A percentile compares a stretch with the other conserved stretches of the same genome.
Conservation (phyloP, 805 yeast species). For the Diddensiella caesifluorescens region DNA sequence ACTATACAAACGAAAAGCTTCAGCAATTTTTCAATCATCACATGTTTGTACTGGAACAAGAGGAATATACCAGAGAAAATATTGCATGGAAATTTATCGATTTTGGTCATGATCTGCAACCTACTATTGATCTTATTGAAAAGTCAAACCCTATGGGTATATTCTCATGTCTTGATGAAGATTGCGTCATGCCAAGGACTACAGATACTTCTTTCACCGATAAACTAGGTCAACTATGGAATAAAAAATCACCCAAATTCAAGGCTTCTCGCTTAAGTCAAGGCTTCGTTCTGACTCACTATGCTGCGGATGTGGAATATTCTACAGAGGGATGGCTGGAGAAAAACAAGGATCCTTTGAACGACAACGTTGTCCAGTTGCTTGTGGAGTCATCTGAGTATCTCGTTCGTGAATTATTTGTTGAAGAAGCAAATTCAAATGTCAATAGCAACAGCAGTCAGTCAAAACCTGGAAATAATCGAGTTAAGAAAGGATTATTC, state of each 20-base stretch:
- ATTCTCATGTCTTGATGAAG: constrained; percentile 84
- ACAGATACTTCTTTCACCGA: constrained; percentile 78
- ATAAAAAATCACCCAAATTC: constrained; percentile 48
- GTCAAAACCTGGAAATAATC: constrained; percentile 25
- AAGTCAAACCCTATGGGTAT: constrained; percentile 69
- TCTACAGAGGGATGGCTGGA: constrained; percentile 88
- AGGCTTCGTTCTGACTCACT: constrained; percentile 83
- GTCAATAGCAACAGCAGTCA: constrained; percentile 15
- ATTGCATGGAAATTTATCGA: constrained; percentile 93
- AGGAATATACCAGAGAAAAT: constrained; percentile 88
- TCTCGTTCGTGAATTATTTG: constrained; percentile 56
- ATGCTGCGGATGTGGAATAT: constrained; percentile 96
- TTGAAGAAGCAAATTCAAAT: constrained; percentile 27
- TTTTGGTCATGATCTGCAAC: constrained; percentile 90
- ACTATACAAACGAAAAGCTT: constrained; percentile 84
- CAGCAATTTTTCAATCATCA: constrained; percentile 97
- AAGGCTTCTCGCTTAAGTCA: constrained; percentile 65
- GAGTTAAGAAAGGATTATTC: constrained; percentile 40
- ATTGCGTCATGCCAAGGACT: constrained; percentile 89
- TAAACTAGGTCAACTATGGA: constrained; percentile 66
- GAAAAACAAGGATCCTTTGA: constrained; percentile 90
- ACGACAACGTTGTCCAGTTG: constrained; percentile 62
- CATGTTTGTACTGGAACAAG: constrained; percentile 95
- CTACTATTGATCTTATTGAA: constrained; percentile 90
- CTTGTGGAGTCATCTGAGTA: constrained; percentile 51